A percentile compares a stretch with the other conserved stretches of the same genome.
phyloP scores from a whole-genome alignment of 2,329 filamentous ascomycete genomes.

The Xylaria sp. region DNA sequence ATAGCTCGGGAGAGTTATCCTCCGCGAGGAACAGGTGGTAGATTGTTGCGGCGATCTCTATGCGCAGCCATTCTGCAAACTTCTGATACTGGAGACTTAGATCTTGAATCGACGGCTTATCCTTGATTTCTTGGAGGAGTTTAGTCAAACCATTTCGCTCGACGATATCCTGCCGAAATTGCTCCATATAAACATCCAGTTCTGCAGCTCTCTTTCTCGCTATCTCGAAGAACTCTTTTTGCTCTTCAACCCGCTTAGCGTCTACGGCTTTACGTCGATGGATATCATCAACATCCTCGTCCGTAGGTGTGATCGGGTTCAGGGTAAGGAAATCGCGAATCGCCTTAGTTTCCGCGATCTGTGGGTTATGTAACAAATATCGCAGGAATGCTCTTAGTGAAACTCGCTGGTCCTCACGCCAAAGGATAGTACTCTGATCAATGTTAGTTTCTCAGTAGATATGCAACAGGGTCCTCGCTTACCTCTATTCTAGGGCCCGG shows the following conservation, averaged over 20 bases:
- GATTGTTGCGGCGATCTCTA: constrained; percentile 94
- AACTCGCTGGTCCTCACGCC: constrained; percentile 89
- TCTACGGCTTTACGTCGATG: constrained; percentile 83
- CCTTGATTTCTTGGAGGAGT: constrained; percentile 91
- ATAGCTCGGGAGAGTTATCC: constrained; percentile 96
- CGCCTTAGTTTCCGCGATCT: constrained; percentile 83
- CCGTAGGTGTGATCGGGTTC: constrained; percentile 77
- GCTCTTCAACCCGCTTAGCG: constrained; percentile 88
- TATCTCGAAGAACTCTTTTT: constrained; percentile 95
- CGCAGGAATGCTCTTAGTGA: constrained; percentile 93
- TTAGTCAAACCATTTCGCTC: constrained; percentile 86
- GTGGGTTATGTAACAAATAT: constrained; percentile 83
- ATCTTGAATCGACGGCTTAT: constrained; percentile 87
- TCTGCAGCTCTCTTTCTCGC: constrained; percentile 90
- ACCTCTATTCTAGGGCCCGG: constrained; percentile 49
- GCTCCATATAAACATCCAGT: constrained; percentile 97
- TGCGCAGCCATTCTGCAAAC: constrained; percentile 97
- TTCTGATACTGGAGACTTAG: constrained; percentile 96
- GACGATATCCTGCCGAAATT: constrained; percentile 78
- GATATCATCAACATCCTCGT: constrained; percentile 88
- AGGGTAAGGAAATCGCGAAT: constrained; percentile 85
- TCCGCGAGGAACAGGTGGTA: constrained; percentile 98
- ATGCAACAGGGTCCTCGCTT: constrained; percentile 24
- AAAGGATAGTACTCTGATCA: constrained; percentile 69
- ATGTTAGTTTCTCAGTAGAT: constrained; percentile 49